These are phyloP conservation scores for Graphiopsis chlorocephala DNA, from an alignment of 2,329 filamentous ascomycete genomes.

Conservation along the genomic window DNA sequence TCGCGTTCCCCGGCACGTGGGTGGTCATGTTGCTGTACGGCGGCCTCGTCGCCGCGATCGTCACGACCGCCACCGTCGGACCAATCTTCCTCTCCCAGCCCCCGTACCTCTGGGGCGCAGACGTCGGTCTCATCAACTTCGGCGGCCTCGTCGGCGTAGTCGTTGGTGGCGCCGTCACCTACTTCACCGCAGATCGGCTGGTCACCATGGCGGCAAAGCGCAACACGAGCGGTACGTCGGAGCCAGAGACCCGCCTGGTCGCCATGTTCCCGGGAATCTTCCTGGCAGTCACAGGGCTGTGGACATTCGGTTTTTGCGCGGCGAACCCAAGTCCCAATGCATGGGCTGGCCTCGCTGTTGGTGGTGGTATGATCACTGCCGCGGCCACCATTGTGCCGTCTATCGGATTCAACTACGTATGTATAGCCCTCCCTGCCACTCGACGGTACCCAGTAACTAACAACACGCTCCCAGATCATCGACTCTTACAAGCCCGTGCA, in stretches of 20 bases:
- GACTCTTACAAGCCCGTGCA: conserved; percentile 49
- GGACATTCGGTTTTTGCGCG: conserved; percentile 41
- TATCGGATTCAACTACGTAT: conserved; percentile 44
- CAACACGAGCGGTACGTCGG: conserved; percentile 37
- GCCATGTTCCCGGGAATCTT: conserved; percentile 39
- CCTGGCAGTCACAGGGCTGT: conserved; percentile 38
- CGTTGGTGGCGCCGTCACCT: conserved; percentile 38
- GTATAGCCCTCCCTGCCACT: background rate
- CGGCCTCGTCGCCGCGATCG: conserved; percentile 41
- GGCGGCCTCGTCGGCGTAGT: conserved; percentile 39
- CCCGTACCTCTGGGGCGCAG: conserved; percentile 42
- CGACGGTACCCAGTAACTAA: background rate
- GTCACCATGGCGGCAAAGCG: conserved; percentile 38
- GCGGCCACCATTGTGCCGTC: conserved; percentile 43
- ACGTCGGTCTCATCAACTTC: conserved; percentile 40
- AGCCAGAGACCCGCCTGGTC: conserved; percentile 41
- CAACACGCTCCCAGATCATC: conserved; percentile 44
- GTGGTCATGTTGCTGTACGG: conserved; percentile 43
- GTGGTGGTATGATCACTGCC: conserved; percentile 41
- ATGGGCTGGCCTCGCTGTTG: conserved; percentile 42
- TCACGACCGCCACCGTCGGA: conserved; percentile 39
- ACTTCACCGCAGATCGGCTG: conserved; percentile 37
- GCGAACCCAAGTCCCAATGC: conserved; percentile 35
- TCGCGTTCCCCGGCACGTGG: conserved; percentile 43
- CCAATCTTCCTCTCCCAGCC: conserved; percentile 38